Percentiles rank a stretch among this genome's conserved stretches.
Evolutionary conservation across 1,284 basidiomycete species (phyloP).

Genomic region (Quambalaria eucalypti): DNA sequence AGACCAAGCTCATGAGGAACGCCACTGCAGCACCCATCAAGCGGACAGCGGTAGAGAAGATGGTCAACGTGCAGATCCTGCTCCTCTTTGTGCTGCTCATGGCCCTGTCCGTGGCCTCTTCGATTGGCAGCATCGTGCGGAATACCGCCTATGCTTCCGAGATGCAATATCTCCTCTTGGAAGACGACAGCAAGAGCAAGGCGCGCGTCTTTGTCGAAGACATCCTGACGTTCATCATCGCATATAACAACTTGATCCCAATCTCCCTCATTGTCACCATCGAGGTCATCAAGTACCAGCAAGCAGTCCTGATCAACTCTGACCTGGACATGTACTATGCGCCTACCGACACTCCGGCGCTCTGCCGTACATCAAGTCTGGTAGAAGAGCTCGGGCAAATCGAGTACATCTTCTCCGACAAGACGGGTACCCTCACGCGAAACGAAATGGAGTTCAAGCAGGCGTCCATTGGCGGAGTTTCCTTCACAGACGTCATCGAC

Average conservation of each 20-base stretch:
- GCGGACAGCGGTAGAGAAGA: conserved; percentile 85
- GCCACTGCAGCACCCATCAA: conserved; percentile 87
- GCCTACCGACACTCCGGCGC: conserved; percentile 84
- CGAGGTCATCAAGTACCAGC: conserved; percentile 98
- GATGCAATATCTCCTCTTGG: conserved; percentile 38
- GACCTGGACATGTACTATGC: conserved; percentile 74
- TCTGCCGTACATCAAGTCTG: conserved; percentile 90
- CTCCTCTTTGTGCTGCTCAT: conserved; percentile 84
- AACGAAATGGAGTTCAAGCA: conserved; percentile 97
- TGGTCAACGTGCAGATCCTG: conserved; percentile 95
- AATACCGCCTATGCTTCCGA: conserved; percentile 26
- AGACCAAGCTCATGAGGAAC: conserved; percentile 94
- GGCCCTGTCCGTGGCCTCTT: conserved; percentile 77
- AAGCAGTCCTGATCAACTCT: conserved; percentile 91
- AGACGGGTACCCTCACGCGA: conserved; percentile 90
- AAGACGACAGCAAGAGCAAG: conserved; percentile 35
- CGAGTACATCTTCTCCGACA: conserved; percentile 97
- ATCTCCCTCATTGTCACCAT: conserved; percentile 99
- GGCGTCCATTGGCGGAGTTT: conserved; percentile 77
- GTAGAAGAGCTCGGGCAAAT: conserved; percentile 98
- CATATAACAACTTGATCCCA: conserved; percentile 98
- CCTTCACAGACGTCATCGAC: conserved; percentile 80
- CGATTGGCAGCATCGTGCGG: conserved; percentile 75
- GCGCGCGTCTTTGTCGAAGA: conserved; percentile 56
- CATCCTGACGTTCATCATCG: conserved; percentile 93